phyloP scores from a whole-genome alignment of 2,329 filamentous ascomycete species.

The Pseudocercospora fijiensis region DNA sequence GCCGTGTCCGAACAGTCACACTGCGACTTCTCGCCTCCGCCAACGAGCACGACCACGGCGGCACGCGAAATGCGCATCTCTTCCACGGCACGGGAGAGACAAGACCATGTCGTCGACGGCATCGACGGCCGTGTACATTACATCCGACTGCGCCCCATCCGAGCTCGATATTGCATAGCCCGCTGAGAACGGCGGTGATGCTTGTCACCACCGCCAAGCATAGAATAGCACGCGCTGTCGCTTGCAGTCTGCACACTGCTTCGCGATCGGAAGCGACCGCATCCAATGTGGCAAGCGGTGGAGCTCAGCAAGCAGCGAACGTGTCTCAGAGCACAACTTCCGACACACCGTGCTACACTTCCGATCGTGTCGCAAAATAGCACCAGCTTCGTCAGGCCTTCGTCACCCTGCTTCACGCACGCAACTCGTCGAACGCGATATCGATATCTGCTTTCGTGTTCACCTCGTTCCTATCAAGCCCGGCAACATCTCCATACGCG shows the following conservation, averaged over 20 bases:
- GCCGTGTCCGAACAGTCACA: conserved; percentile 9
- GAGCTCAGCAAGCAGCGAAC: background rate
- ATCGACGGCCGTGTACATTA: background rate
- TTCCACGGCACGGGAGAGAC: too few species aligned
- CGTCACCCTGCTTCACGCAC: background rate
- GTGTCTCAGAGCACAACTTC: conserved; percentile 3
- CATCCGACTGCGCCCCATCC: background rate
- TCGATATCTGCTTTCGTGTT: background rate
- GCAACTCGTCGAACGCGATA: conserved; percentile 3
- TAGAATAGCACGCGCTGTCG: background rate
- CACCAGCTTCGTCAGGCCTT: background rate
- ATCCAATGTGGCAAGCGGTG: background rate
- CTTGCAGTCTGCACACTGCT: background rate
- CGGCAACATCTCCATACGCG: background rate
- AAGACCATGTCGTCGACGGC: too few species aligned
- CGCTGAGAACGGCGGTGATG: background rate
- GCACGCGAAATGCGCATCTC: too few species aligned
- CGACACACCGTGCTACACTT: background rate
- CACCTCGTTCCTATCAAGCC: conserved; percentile 1
- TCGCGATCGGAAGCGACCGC: background rate
- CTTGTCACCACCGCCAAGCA: background rate
- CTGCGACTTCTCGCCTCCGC: background rate
- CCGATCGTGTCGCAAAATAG: conserved; percentile 4
- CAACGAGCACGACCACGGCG: background rate
- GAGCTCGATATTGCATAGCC: background rate